Conservation (phyloP, 1,284 basidiomycete genomes). For the Ganoderma sinense region DNA sequence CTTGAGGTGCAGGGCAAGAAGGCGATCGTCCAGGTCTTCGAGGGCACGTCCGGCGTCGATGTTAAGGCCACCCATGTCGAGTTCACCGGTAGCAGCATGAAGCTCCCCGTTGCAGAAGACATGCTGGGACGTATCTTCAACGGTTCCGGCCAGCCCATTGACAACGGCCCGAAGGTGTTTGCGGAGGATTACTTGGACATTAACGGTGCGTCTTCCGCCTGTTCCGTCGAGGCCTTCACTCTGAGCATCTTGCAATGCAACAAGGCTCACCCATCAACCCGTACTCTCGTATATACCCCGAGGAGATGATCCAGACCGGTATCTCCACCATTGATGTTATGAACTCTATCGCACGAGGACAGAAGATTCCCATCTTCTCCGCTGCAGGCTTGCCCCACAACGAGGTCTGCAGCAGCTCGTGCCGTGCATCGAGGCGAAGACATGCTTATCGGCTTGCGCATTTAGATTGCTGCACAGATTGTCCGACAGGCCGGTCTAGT, state of each 20-base stretch:
- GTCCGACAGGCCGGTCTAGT: slow-evolving; percentile 99
- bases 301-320: slow-evolving; percentile 99
- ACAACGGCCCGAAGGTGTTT: slow-evolving; percentile 98
- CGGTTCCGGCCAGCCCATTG: slow-evolving; percentile 97
- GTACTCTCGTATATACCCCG: slow-evolving; percentile 98
- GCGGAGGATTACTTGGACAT: slow-evolving; percentile 99
- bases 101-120: slow-evolving; percentile 98
- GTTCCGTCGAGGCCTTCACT: slow-evolving; percentile 11
- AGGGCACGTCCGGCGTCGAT: slow-evolving; percentile 98
- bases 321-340: slow-evolving; percentile 99
- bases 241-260: slow-evolving; percentile 17
- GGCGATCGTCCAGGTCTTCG: slow-evolving; percentile 99
- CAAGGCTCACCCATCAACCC: slow-evolving; percentile 98
- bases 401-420: slow-evolving; percentile 65
- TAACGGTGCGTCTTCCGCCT: slow-evolving; percentile 73
- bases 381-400: slow-evolving; percentile 99
- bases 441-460: slow-evolving; percentile 29
- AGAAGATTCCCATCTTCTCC: slow-evolving; percentile 99
- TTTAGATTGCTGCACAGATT: slow-evolving; percentile 98
- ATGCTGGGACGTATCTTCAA: slow-evolving; percentile 99
- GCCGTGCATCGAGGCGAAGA: slow-evolving; percentile 22
- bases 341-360: slow-evolving; percentile 99
- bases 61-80: slow-evolving; percentile 98
- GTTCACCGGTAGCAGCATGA: slow-evolving; percentile 99
- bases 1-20: slow-evolving; percentile 99